Base-by-base conservation (phyloP, 2,329 filamentous ascomycete species). In the Rhexocercosporidium sp. region DNA sequence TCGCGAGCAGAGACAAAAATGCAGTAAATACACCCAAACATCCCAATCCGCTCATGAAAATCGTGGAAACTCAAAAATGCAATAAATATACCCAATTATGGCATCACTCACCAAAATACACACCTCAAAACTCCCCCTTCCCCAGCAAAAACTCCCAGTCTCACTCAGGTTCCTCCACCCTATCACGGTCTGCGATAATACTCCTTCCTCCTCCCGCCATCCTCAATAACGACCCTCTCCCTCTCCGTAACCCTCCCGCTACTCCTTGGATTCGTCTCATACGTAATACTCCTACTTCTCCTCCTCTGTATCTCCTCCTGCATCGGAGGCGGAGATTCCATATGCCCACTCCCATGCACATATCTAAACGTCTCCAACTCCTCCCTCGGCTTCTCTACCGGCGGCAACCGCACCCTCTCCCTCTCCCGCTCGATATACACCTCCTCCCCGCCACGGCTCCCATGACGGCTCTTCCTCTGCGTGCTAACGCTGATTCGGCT, bases 371-470 rank as follows among this genome's bases (percentile, higher is more conserved):
- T 71, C 12, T 71, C 70, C 37, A 66, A 69, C n/a, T 71, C 68
- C 41, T 62, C 60, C 46, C 51, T 61, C 22, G 54, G 53, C 49
- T 41, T 60, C n/a, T 65, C 51, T n/a, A 47, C 25, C 18, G 59
- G 41, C 54, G 57, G 47, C 12, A 69, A 20, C 53, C 67, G 60
- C 44, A 65, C 69, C 29, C 69, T 66, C 41, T 69, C 69, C 41
- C 72, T 64, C 60, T 75, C 73, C 18, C 72, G 46, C 67, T 75
- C 73, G 53, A 75, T 74, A 66, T 73, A 73, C 1, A 73, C 72
- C 51, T 75, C 73, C 11, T 72, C 69, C 1, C 66, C 67, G 20
- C 66, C 47, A 5, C 56, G 16, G n/a, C 66, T 62, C 18, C 66
- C 65, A n/a, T 65, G 37, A 39, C 47, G 25, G 18, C 66, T 70